Percentiles rank a stretch among this genome's conserved stretches.
Conservation (phyloP, 208 protist genomes). For the Borovskyia barvae region DNA sequence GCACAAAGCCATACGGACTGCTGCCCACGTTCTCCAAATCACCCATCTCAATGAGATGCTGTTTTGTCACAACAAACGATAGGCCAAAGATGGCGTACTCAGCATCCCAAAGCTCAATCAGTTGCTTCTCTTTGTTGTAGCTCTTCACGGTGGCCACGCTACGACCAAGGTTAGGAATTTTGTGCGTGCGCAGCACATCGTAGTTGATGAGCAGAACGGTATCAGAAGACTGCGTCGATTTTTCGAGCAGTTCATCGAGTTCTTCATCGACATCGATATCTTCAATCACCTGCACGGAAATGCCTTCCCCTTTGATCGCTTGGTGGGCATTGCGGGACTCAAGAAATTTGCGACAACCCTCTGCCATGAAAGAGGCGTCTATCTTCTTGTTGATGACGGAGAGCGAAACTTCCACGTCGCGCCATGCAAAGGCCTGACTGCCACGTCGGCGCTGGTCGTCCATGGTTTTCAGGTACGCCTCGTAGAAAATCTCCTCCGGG, state of each 20-base stretch:
- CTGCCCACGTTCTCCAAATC: conserved; percentile 74
- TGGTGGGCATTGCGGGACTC: conserved; percentile 52
- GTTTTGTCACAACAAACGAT: conserved; percentile 45
- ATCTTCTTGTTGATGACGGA: conserved; percentile 87
- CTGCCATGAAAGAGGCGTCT: conserved; percentile 73
- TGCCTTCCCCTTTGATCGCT: conserved; percentile 8
- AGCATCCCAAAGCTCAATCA: conserved; percentile 77
- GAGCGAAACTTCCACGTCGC: conserved; percentile 86
- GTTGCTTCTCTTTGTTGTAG: conserved; percentile 64
- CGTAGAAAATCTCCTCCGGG: conserved; percentile 90
- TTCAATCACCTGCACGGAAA: conserved; percentile 70
- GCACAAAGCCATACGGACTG: conserved; percentile 77
- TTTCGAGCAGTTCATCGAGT: conserved; percentile 59
- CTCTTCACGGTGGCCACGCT: conserved; percentile 74
- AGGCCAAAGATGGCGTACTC: conserved; percentile 86
- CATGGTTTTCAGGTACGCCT: conserved; percentile 89
- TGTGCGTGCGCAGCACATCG: conserved; percentile 60
- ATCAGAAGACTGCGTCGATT: conserved; percentile 50
- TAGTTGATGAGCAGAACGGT: conserved; percentile 84
- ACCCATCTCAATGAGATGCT: conserved; percentile 72
- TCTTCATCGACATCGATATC: conserved; percentile 74
- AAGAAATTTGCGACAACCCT: conserved; percentile 80
- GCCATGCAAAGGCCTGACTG: conserved; percentile 86
- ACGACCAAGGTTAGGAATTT: conserved; percentile 54
- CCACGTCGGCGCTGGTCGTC: conserved; percentile 77